phyloP scores from a whole-genome alignment of 495 filamentous ascomycete genomes.

The Xylaria sp. region DNA sequence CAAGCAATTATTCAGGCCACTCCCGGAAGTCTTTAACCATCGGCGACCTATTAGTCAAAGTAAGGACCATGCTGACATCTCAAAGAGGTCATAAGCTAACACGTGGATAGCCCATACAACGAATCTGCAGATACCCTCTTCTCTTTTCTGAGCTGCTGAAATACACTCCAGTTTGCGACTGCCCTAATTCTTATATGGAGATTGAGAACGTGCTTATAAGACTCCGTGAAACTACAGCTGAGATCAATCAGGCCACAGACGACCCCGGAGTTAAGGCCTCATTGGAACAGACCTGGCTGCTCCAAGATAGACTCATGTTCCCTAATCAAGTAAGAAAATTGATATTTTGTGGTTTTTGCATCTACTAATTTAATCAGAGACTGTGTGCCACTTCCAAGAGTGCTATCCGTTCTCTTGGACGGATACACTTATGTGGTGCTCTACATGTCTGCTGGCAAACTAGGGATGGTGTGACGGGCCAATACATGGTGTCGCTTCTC shows the following conservation, averaged over 20 bases:
- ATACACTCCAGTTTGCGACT: slow-evolving; percentile 82
- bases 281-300: slow-evolving; percentile 75
- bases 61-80: slow-evolving; percentile 40
- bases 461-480: slow-evolving; percentile 67
- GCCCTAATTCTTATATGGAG: slow-evolving; percentile 77
- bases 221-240: slow-evolving; percentile 72
- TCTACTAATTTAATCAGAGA: slow-evolving; percentile 42
- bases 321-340: slow-evolving; percentile 65
- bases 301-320: slow-evolving; percentile 80
- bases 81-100: slow-evolving; percentile 30
- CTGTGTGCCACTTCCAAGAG: slow-evolving; percentile 55
- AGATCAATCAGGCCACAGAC: slow-evolving; percentile 81
- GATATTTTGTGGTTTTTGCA: slow-evolving; percentile 6
- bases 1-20: slow-evolving; percentile 66
- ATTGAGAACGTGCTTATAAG: slow-evolving; percentile 76
- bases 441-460: slow-evolving; percentile 85
- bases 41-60: slow-evolving; percentile 91
- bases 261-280: slow-evolving; percentile 61
- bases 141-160: slow-evolving; percentile 83
- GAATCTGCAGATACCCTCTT: slow-evolving; percentile 90
- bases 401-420: slow-evolving; percentile 77
- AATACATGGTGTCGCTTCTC: slow-evolving; percentile 87
- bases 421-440: slow-evolving; percentile 83
- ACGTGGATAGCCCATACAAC: slow-evolving; percentile 78
- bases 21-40: slow-evolving; percentile 78